These are phyloP conservation scores for Chrysanthemum makinoi DNA, from an alignment of 129 eudicot genomes.

Conservation along the genomic window DNA sequence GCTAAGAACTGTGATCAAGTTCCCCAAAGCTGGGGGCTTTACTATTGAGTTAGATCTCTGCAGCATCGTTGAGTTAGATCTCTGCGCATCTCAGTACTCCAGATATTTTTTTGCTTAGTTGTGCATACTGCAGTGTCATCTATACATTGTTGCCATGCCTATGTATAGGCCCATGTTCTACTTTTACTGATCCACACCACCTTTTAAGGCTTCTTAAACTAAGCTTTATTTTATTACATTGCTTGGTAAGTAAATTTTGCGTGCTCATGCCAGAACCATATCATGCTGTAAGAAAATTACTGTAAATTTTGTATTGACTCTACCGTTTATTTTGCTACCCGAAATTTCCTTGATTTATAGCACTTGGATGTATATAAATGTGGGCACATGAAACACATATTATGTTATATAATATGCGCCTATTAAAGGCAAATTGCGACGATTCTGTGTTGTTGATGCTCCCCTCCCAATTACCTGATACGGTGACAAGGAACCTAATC, in stretches of 20 bases:
- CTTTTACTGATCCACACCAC: slow-evolving; percentile 1
- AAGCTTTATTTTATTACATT: slow-evolving; percentile 7
- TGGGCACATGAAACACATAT: slow-evolving; percentile 6
- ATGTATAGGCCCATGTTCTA: slow-evolving; percentile 27
- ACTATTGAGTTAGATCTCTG: slow-evolving; percentile 20
- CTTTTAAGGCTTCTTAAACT: slow-evolving; percentile 11
- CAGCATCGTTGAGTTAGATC: too few species aligned
- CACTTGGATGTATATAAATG: slow-evolving; percentile 5
- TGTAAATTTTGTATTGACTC: background rate
- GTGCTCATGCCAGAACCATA: slow-evolving; percentile 9
- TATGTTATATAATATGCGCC: background rate
- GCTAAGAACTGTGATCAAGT: slow-evolving; percentile 36
- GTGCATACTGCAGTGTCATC: slow-evolving; percentile 6
- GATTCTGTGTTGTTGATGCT: background rate
- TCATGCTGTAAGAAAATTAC: background rate
- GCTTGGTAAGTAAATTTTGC: slow-evolving; percentile 9
- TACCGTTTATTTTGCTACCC: background rate
- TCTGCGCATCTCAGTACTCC: slow-evolving; percentile 13
- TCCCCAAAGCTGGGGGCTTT: slow-evolving; percentile 26
- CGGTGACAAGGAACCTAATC: background rate
- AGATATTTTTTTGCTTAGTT: slow-evolving; percentile 9
- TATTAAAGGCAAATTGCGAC: background rate
- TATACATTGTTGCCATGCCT: background rate
- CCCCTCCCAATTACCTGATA: background rate
- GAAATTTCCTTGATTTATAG: background rate